phyloP scores from a whole-genome alignment of 148 eudicot genomes.

The Rhododendron vialii region DNA sequence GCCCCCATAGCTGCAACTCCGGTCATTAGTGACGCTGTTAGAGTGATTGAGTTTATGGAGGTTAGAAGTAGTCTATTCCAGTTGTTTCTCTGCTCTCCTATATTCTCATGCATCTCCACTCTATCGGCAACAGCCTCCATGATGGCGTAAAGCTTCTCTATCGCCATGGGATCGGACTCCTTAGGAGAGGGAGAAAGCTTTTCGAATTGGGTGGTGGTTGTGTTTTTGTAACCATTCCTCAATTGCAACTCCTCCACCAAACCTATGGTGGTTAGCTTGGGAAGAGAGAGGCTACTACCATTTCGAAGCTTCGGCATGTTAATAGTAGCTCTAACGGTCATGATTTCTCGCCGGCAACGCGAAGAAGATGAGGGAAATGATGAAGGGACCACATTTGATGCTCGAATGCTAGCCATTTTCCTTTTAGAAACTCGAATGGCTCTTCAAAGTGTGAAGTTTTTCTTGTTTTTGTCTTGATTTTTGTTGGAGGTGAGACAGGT shows the following conservation, averaged over 20 bases:
- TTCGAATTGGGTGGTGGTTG: neutral
- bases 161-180: neutral
- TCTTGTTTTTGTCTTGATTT: too few species aligned
- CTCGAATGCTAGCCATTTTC: neutral
- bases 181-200: neutral
- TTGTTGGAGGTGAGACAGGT: neutral
- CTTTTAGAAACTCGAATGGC: neutral
- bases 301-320: neutral
- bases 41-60: conserved; percentile 54
- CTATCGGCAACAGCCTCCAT: conserved; percentile 30
- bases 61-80: conserved; percentile 59
- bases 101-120: conserved; percentile 40
- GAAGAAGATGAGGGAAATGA: neutral
- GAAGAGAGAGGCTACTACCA: neutral
- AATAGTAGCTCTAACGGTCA: neutral
- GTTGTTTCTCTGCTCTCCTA: conserved; percentile 37
- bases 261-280: neutral
- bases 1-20: conserved; percentile 24
- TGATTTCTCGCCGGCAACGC: neutral
- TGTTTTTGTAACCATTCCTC: neutral
- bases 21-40: conserved; percentile 54
- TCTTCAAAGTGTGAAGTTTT: neutral
- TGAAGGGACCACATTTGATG: neutral
- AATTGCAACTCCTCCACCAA: neutral
- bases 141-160: conserved; percentile 20